phyloP scores from a whole-genome alignment of 352 stramenopile genomes.

The Globisporangium rhizosaccharum region DNA sequence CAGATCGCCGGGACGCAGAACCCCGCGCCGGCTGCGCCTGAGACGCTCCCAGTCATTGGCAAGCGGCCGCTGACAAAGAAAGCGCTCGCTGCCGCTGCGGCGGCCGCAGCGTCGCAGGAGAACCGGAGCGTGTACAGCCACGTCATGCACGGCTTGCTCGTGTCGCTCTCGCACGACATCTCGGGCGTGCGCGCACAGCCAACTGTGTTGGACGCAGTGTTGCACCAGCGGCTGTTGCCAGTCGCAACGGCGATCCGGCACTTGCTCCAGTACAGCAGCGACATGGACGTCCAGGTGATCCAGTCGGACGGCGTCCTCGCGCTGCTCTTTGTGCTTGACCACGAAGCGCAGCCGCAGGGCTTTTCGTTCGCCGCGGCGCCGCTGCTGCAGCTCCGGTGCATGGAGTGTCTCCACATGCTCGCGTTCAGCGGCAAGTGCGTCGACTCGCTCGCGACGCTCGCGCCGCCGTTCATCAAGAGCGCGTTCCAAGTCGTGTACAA shows the following conservation, averaged over 20 bases:
- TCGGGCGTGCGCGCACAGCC: conserved; percentile 66
- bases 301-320: conserved; percentile 70
- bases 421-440: conserved; percentile 82
- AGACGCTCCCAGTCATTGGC: conserved; percentile 7
- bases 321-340: conserved; percentile 72
- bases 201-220: conserved; percentile 52
- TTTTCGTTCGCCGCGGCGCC: conserved; percentile 76
- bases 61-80: conserved; percentile 11
- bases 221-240: conserved; percentile 69
- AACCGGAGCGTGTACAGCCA: conserved; percentile 50
- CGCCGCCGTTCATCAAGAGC: conserved; percentile 84
- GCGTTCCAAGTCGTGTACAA: conserved; percentile 83
- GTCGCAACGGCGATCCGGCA: conserved; percentile 76
- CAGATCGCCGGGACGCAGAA: conserved; percentile 75
- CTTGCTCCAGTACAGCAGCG: conserved; percentile 70
- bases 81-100: conserved; percentile 18
- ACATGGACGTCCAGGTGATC: conserved; percentile 83
- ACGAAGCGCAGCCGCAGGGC: conserved; percentile 72
- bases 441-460: conserved; percentile 61
- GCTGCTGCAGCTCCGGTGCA: conserved; percentile 74
- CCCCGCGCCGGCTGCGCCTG: conserved; percentile 3
- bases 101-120: conserved; percentile 23
- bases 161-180: conserved; percentile 67
- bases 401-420: conserved; percentile 85
- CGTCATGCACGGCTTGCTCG: conserved; percentile 73